Percentiles rank a stretch among this genome's conserved stretches.
Evolutionary conservation across 495 filamentous ascomycete species (phyloP).

Genomic region (Hamigera avellanea): DNA sequence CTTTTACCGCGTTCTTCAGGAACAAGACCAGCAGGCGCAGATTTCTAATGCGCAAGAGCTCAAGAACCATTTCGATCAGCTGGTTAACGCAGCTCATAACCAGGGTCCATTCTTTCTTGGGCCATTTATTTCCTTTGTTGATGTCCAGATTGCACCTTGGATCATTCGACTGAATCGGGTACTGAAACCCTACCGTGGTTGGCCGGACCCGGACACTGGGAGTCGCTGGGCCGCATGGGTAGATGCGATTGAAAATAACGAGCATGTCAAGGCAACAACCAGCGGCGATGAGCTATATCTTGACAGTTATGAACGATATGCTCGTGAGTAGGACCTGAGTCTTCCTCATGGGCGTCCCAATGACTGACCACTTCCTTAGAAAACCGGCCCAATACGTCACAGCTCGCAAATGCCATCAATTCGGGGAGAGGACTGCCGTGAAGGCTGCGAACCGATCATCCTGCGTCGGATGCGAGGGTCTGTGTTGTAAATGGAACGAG

Average conservation of each 20-base stretch:
- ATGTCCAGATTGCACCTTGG: conserved; percentile 85
- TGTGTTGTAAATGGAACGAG: conserved; percentile 1
- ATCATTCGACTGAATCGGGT: conserved; percentile 64
- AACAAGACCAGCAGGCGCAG: conserved; percentile 55
- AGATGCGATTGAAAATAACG: conserved; percentile 65
- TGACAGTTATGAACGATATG: conserved; percentile 59
- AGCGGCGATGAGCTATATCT: conserved; percentile 63
- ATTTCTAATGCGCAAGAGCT: conserved; percentile 52
- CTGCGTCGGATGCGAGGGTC: too few species aligned
- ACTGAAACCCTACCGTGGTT: conserved; percentile 67
- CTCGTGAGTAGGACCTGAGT: conserved; percentile 31
- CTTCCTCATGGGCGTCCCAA: not conserved
- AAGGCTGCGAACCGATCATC: too few species aligned
- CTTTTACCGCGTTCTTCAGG: conserved; percentile 71
- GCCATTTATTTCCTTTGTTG: conserved; percentile 59
- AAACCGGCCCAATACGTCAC: conserved; percentile 49
- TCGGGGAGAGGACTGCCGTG: conserved; percentile 42
- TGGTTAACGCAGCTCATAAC: conserved; percentile 60
- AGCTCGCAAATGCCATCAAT: conserved; percentile 47
- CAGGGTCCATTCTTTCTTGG: conserved; percentile 79
- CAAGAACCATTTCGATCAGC: conserved; percentile 52
- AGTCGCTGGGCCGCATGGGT: conserved; percentile 70
- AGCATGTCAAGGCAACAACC: conserved; percentile 65
- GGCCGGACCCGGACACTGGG: conserved; percentile 59
- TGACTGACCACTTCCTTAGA: conserved; percentile 25